Base-by-base conservation (phyloP, 805 yeast genomes). In the Candida pseudoglaebosa region DNA sequence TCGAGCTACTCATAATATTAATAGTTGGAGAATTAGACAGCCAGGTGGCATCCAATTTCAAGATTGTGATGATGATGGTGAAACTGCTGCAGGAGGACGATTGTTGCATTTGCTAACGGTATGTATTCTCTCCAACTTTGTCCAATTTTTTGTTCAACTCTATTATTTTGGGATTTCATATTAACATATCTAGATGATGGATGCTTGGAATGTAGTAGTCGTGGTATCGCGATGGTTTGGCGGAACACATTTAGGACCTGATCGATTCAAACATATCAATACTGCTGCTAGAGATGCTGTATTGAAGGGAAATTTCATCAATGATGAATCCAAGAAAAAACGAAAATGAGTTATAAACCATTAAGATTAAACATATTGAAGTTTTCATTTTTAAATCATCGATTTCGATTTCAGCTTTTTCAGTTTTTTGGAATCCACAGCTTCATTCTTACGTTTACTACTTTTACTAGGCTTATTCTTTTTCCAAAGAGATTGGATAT, bases 1-100 rank as follows among this genome's bases (percentile, higher is more conserved):
- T 5, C 71, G 74, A 44, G 82, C 96, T 0, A 57, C 74, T 1
- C 98, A 91, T 59, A 82, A 82, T 44, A 93, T 93, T 81, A 75
- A 80, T 12, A 93, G 96, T 0, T 90, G 91, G 83, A 67, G 98
- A 45, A 82, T 93, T 3, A 70, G 70, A 40, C 57, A 71, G n/a
- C 62, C 54, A 1, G 67, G 70, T 14, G 86, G 81, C 0, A 74
- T 78, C 0, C 69, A 73, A 26, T 74, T 71, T 34, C 93, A 86
- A 50, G 97, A 93, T 50, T 89, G 86, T 50, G 97, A 93, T 54
- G 98, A 93, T 57, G 99, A 91, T 55, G 99, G 99, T 2, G 99
- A 93, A 55, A 74, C 95, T 0, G 98, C 98, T 1, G 96, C 98
- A 1, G 99, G 99, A 7, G 79, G 90, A 4, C 67, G 96, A 41